phyloP scores from a whole-genome alignment of 192 early-diverging fungal species.

The Spinellus fusiger region DNA sequence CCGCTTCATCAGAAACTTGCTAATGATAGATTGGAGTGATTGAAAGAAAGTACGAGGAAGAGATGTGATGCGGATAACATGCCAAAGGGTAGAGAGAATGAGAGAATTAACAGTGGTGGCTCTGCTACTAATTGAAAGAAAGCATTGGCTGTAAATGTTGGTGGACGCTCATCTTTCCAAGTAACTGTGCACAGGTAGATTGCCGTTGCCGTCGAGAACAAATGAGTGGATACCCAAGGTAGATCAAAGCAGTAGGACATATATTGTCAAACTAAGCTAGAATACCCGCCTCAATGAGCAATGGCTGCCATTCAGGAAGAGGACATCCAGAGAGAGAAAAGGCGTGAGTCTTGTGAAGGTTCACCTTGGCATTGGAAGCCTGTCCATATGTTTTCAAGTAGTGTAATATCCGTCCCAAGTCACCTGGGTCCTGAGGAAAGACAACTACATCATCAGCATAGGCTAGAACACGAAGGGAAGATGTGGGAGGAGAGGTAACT shows the following conservation, averaged over 20 bases:
- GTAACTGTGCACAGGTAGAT: neutral
- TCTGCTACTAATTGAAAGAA: neutral
- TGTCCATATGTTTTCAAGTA: neutral
- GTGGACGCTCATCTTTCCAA: neutral
- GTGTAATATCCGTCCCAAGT: neutral
- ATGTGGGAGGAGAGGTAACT: neutral
- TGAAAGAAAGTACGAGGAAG: neutral
- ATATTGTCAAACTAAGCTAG: neutral
- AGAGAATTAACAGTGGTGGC: neutral
- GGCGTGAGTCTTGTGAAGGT: slow-evolving; percentile 6
- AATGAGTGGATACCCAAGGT: neutral
- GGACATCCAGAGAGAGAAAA: slow-evolving; percentile 4
- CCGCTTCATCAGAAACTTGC: neutral
- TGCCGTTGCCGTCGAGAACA: neutral
- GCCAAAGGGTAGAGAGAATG: slow-evolving; percentile 5
- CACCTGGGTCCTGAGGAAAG: neutral
- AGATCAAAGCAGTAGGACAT: neutral
- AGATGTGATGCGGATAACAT: slow-evolving; percentile 1
- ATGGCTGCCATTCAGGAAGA: neutral
- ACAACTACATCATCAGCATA: slow-evolving; percentile 20
- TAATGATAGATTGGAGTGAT: neutral
- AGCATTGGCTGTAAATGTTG: neutral
- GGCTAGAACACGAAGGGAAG: neutral
- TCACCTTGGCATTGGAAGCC: slow-evolving; percentile 14
- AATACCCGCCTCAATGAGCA: neutral